Conservation (phyloP, 148 eudicot genomes). For the Rhododendron molle region DNA sequence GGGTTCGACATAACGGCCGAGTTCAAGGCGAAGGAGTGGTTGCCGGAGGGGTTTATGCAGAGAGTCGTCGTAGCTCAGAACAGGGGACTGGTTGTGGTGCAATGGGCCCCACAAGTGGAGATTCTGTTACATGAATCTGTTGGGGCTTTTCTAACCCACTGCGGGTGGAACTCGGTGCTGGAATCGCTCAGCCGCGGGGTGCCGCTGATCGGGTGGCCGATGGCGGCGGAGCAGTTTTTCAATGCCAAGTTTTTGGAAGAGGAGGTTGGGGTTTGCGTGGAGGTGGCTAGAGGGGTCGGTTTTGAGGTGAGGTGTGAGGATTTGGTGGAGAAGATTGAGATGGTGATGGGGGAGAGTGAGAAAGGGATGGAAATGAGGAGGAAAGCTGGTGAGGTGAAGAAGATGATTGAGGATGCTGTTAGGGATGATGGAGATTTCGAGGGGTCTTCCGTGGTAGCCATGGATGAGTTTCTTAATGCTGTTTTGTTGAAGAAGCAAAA, state of each 20-base stretch:
- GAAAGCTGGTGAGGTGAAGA: conserved; percentile 29
- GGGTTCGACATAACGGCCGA: conserved; percentile 33
- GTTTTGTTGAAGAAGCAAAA: conserved; percentile 22
- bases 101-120: conserved; percentile 63
- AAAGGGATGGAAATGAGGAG: conserved; percentile 31
- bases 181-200: conserved; percentile 47
- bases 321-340: conserved; percentile 34
- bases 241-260: conserved; percentile 48
- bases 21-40: conserved; percentile 34
- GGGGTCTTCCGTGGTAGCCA: conserved; percentile 48
- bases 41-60: conserved; percentile 40
- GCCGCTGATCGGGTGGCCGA: conserved; percentile 57
- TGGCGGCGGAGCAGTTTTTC: conserved; percentile 57
- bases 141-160: conserved; percentile 46
- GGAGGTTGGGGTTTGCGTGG: conserved; percentile 46
- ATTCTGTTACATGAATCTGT: conserved; percentile 41
- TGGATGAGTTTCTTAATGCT: conserved; percentile 43
- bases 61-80: conserved; percentile 13
- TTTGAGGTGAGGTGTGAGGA: conserved; percentile 31
- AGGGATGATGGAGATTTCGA: conserved; percentile 24
- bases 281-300: conserved; percentile 45
- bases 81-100: conserved; percentile 32
- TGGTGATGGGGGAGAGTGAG: conserved; percentile 38
- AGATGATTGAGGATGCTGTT: conserved; percentile 28
- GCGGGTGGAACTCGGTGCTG: conserved; percentile 66